Percentiles rank a stretch among this genome's conserved stretches.
Conservation (phyloP, 805 yeast genomes). For the Schizosaccharomyces cryophilus region DNA sequence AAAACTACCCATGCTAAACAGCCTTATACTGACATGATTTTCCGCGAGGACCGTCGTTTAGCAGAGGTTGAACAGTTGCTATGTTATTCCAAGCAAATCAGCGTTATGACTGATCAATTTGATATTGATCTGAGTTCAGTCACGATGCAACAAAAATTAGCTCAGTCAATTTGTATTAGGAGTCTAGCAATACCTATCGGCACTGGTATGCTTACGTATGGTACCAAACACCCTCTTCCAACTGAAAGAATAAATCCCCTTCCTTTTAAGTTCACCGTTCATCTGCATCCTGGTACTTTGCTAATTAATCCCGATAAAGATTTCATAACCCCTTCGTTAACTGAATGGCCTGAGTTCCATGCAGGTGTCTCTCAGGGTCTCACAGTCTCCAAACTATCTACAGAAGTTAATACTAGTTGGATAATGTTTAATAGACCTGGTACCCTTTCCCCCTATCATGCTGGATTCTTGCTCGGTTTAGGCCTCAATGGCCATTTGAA, state of each 20-base stretch:
- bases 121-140: constrained; percentile 22
- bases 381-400: constrained; percentile 40
- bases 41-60: constrained; percentile 54
- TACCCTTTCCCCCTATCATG: constrained; percentile 57
- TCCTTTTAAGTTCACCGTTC: constrained; percentile 39
- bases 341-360: constrained; percentile 74
- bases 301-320: constrained; percentile 37
- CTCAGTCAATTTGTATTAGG: constrained; percentile 37
- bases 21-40: constrained; percentile 47
- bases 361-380: constrained; percentile 78
- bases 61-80: constrained; percentile 49
- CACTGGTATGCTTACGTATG: constrained; percentile 44
- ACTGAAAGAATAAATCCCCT: constrained; percentile 72
- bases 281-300: constrained; percentile 40
- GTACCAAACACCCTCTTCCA: constrained; percentile 47
- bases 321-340: constrained; percentile 22
- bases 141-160: constrained; percentile 20
- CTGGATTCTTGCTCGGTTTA: constrained; percentile 78
- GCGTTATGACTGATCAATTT: constrained; percentile 18
- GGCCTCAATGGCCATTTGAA: constrained; percentile 79
- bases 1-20: constrained; percentile 27
- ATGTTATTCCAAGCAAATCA: constrained; percentile 43
- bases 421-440: constrained; percentile 64
- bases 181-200: constrained; percentile 60
- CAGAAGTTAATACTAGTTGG: constrained; percentile 72